These are phyloP conservation scores for Dalbergia cochinchinensis DNA, from an alignment of 306 rosid species.

Conservation along the genomic window DNA sequence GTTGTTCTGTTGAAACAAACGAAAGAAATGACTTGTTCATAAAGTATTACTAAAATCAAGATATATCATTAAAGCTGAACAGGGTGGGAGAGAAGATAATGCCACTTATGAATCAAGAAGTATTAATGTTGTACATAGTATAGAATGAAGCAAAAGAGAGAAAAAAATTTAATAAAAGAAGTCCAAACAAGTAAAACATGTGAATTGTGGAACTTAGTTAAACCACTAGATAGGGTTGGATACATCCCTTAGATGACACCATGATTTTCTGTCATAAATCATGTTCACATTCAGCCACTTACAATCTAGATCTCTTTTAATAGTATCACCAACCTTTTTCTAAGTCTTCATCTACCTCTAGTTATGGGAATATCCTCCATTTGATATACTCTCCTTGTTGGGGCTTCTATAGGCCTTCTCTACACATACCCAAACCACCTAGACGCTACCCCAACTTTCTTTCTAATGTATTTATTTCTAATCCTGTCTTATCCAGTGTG, in stretches of 20 bases:
- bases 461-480: no score
- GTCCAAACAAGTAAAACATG: constrained; percentile 7
- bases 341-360: no score
- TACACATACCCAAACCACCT: no score
- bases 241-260: not conserved
- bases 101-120: not conserved
- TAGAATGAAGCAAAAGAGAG: not conserved
- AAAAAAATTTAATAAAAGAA: not conserved
- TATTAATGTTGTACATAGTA: not conserved
- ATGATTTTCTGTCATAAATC: no score
- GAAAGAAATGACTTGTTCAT: constrained; percentile 11
- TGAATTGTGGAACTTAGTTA: not conserved
- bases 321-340: no score
- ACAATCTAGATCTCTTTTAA: no score
- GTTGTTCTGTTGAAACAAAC: constrained; percentile 11
- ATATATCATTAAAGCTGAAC: not conserved
- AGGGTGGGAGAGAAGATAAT: constrained; percentile 1
- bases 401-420: no score
- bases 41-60: constrained; percentile 13
- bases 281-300: no score
- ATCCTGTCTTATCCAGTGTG: no score
- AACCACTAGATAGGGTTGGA: not conserved
- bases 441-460: no score
- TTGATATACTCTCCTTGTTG: no score
- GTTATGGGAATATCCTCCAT: no score